Evolutionary conservation across 2,329 filamentous ascomycete genomes (phyloP), one percentile per base, ranked within the genome.

Genomic region (Monosporascus sp.): DNA sequence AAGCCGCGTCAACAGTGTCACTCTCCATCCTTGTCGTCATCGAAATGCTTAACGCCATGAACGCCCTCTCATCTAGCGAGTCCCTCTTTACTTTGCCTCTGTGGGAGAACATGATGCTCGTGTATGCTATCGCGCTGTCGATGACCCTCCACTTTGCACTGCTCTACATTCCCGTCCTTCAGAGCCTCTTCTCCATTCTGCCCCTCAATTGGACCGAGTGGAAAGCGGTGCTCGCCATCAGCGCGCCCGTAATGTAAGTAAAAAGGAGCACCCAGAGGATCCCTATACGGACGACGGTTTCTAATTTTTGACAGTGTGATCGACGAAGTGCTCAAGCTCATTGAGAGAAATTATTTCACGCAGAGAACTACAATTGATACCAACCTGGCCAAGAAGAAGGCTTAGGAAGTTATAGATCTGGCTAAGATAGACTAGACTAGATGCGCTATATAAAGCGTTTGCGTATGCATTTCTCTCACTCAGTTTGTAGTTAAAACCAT

Each of bases 21-120:
- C 81, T 99, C 56, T 96, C 90, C 3, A 88, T 88, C 65, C 81
- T 99, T 19, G 94, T 99, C 46, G 91, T 97, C 56, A 97, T 99
- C 67, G 94, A 99, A 76, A 99, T 99, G 94, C 83, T 99, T 69
- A 99, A 99, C 74, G 94, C 94, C 64, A 93, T 97, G 88, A 99
- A 99, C 69, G 94, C 93, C 0, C 82, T 99, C 34, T 97, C 91
- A 2, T 96, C 91, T 1, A 96, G 90, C 71, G 94, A 99, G 74
- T 96, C 90, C 17, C 84, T 99, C 14, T 74, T 99, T 52, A 97
- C 92, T 2, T 83, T 99, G 58, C 93, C 92, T 9, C 78, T 99
- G n/a, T 97, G 93, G 93, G 85, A 93, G 69, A 99, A 99, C 76
- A 94, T 96, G 87, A 94, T 96, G 81, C 86, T 99, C 19, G 90